Conservation (phyloP, 768 basidiomycete species). For the Mycena epipterygia region DNA sequence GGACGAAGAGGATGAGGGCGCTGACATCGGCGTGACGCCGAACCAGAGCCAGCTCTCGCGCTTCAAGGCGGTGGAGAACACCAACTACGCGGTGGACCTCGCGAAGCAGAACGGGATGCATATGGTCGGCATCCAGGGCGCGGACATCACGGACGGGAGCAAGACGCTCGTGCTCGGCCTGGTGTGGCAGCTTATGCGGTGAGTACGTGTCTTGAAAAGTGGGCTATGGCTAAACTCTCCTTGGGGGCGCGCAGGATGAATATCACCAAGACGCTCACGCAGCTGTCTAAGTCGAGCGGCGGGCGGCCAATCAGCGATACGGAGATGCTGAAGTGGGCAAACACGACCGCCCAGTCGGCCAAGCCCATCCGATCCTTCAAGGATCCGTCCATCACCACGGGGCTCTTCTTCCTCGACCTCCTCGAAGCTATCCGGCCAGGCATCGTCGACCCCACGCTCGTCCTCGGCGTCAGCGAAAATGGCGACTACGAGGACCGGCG, state of each 20-base stretch:
- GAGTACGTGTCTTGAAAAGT: conserved; percentile 43
- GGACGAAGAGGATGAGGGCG: conserved; percentile 73
- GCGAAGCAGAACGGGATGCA: conserved; percentile 95
- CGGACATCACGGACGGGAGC: conserved; percentile 95
- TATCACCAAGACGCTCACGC: conserved; percentile 90
- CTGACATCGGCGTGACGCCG: conserved; percentile 85
- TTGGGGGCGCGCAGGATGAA: too few relatives aligned
- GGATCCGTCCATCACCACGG: conserved; percentile 90
- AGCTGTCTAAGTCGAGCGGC: conserved; percentile 73
- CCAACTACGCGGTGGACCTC: conserved; percentile 95
- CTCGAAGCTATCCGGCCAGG: conserved; percentile 93
- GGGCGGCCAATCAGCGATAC: conserved; percentile 91
- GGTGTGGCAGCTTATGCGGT: conserved; percentile 99
- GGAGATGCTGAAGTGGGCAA: conserved; percentile 98
- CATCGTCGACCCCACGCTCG: conserved; percentile 91
- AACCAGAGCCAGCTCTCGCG: conserved; percentile 89
- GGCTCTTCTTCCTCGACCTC: conserved; percentile 93
- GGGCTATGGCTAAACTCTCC: too few relatives aligned
- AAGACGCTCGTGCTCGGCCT: conserved; percentile 95
- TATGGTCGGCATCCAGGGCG: conserved; percentile 96
- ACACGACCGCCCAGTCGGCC: conserved; percentile 83
- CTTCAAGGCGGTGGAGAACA: conserved; percentile 99
- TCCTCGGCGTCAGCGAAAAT: conserved; percentile 69
- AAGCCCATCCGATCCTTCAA: conserved; percentile 92
- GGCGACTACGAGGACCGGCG: conserved; percentile 90